These are phyloP conservation scores for Bolboschoenus planiculmis DNA, from an alignment of 176 grass and related monocot genomes.

Conservation along the genomic window DNA sequence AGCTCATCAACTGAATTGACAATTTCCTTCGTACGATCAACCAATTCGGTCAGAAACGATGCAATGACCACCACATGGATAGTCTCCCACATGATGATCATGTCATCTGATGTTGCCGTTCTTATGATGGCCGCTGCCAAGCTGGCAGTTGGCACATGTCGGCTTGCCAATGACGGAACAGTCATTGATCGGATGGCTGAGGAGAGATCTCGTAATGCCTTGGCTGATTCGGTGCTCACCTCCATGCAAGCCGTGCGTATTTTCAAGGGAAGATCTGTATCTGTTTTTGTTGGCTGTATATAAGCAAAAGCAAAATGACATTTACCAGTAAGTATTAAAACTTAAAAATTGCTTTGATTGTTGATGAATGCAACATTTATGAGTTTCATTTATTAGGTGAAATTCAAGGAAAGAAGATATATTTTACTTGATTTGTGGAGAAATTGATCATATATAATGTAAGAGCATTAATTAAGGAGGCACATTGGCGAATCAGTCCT, in stretches of 20 bases:
- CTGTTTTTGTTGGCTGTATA: background rate
- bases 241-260: background rate
- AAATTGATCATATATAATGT: background rate
- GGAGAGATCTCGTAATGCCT: background rate
- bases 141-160: background rate
- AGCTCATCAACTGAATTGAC: background rate
- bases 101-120: background rate
- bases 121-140: background rate
- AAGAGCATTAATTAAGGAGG: background rate
- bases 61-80: background rate
- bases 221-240: background rate
- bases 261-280: background rate
- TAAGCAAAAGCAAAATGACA: background rate
- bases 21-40: background rate
- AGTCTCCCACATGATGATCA: background rate
- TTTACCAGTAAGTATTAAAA: background rate
- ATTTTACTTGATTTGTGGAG: background rate
- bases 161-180: background rate
- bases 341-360: background rate
- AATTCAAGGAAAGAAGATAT: no score
- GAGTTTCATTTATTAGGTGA: no score
- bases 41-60: background rate
- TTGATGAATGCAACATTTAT: background rate
- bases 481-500: background rate
- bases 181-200: background rate